A percentile compares a stretch with the other conserved stretches of the same genome.
Evolutionary conservation across 2,329 filamentous ascomycete genomes (phyloP).

Genomic region (Neurospora sp.): DNA sequence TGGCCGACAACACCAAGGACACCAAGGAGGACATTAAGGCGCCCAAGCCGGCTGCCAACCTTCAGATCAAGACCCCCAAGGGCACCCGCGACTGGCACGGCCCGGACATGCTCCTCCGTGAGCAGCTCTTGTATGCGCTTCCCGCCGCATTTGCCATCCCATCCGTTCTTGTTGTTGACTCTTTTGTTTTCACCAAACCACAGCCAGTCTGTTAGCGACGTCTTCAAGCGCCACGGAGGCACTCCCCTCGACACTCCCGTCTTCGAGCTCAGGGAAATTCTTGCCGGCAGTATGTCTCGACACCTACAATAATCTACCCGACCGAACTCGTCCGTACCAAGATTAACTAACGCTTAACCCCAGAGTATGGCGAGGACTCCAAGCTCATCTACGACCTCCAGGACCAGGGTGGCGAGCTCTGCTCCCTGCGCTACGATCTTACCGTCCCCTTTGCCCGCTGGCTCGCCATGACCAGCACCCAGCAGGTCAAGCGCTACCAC

Average conservation of each 20-base stretch:
- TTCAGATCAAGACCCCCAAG: slow-evolving; percentile 60
- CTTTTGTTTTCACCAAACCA: background rate
- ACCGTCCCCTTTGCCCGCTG: slow-evolving; percentile 53
- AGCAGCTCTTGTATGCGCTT: slow-evolving; percentile 47
- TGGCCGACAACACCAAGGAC: background rate
- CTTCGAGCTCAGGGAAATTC: slow-evolving; percentile 55
- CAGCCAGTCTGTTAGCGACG: slow-evolving; percentile 15
- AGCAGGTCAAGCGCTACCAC: slow-evolving; percentile 87
- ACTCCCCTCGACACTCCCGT: slow-evolving; percentile 64
- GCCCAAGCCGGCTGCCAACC: background rate
- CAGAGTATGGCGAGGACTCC: slow-evolving; percentile 24
- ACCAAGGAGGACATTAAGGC: background rate
- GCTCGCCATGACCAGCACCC: slow-evolving; percentile 82
- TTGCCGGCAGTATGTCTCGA: slow-evolving; percentile 9
- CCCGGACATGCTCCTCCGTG: slow-evolving; percentile 57
- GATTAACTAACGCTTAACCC: slow-evolving; percentile 15
- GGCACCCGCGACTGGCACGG: slow-evolving; percentile 66
- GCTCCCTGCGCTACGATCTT: slow-evolving; percentile 71
- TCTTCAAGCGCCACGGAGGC: slow-evolving; percentile 51
- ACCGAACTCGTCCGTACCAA: background rate
- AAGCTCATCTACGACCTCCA: slow-evolving; percentile 68
- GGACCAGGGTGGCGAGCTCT: slow-evolving; percentile 75
- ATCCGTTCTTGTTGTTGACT: background rate
- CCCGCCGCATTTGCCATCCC: background rate
- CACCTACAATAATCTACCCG: background rate